Evolutionary conservation across 2,329 filamentous ascomycete genomes (phyloP), one percentile per base, ranked within the genome.

Genomic region (Blastomyces parvus): DNA sequence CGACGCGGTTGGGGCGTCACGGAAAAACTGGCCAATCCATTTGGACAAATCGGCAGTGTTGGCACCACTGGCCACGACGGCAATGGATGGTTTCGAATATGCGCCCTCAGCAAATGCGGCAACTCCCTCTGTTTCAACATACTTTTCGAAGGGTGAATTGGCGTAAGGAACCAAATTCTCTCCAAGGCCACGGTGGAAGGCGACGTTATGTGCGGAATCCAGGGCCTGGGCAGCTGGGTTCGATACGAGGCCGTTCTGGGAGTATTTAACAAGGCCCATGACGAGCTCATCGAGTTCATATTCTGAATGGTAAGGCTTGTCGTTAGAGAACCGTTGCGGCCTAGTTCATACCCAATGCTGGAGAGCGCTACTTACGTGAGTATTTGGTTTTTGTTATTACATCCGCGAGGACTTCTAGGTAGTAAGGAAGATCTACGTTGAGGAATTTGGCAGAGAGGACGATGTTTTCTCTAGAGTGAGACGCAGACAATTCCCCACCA

Each of bases 21-120:
- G 86, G 83, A 99, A 97, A 84, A 97, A 97, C 75, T 96, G 86
- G 73, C 87, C 86, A 67, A 95, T 87, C 92, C 93, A 97, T 81
- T 94, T 95, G 73, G 84, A 84, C 69, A 97, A 81, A 67, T 89
- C 86, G 64, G 83, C 80, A 69, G 90, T 83, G 69, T 87, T 86
- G 68, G 91, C 88, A 68, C 94, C 94, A 72, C 96, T 95, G 72
- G 90, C 91, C 68, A 97, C 88, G 67, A 99, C 81, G 66, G 93
- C 91, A 70, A 99, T 88, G 79, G 96, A 97, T 72, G 88, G 81
- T 83, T 95, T 96, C 71, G 87, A 83, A 79, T 94, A 99, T 71
- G 89, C 92, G 66, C 85, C 82, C 67, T 85, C 81, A 73, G 92
- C 88, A 74, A 88, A 99, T 69, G 84, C 83, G 67, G 86, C 84